These are phyloP conservation scores for Gyromitra esculenta DNA, from an alignment of 2,329 filamentous ascomycete species.

Conservation along the genomic window DNA sequence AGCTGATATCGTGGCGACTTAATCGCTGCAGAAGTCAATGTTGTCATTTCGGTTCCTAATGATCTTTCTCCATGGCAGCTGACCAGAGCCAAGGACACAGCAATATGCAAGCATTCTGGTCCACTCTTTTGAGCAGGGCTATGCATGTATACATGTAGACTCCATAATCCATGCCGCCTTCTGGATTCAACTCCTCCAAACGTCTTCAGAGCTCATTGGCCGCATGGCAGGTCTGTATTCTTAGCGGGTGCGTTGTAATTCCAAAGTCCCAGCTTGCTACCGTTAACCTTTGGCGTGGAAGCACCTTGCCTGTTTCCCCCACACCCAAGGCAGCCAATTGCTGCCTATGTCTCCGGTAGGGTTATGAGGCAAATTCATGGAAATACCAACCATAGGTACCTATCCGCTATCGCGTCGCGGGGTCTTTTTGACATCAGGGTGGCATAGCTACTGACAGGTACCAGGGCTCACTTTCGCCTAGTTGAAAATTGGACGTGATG, in stretches of 20 bases:
- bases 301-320: background rate
- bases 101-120: background rate
- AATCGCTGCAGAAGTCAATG: slow-evolving; percentile 3
- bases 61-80: slow-evolving; percentile 13
- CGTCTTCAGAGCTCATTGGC: slow-evolving; percentile 15
- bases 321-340: background rate
- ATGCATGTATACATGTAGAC: background rate
- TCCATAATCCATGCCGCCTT: background rate
- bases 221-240: background rate
- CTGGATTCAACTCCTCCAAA: slow-evolving; percentile 8
- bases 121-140: background rate
- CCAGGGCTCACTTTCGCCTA: slow-evolving; percentile 35
- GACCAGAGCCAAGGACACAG: slow-evolving; percentile 4
- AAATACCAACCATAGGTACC: slow-evolving; percentile 19
- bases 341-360: background rate
- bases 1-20: slow-evolving; percentile 18
- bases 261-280: background rate
- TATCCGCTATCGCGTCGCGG: background rate
- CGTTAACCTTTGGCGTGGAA: background rate
- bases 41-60: slow-evolving; percentile 24
- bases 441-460: slow-evolving; percentile 30
- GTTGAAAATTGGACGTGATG: slow-evolving; percentile 46
- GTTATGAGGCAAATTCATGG: background rate
- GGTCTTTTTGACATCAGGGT: slow-evolving; percentile 19
- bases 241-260: slow-evolving; percentile 5